phyloP scores from a whole-genome alignment of 2,329 filamentous ascomycete species.

The Colletotrichum agaves region DNA sequence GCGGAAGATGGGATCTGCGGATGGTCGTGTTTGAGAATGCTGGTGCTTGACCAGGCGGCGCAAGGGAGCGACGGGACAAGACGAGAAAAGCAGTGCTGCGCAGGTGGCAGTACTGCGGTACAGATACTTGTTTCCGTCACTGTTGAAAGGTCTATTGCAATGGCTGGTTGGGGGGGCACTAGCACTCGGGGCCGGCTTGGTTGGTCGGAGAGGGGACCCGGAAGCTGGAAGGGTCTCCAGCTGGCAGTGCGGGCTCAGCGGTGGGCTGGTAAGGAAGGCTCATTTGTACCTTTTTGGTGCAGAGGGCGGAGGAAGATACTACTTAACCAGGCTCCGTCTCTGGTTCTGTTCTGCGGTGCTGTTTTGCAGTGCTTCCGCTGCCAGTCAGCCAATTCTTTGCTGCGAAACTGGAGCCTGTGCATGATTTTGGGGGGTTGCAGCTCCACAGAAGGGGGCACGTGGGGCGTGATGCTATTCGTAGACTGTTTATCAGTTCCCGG shows the following conservation, averaged over 20 bases:
- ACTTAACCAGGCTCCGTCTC: neutral
- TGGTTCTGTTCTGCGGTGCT: slow-evolving; percentile 10
- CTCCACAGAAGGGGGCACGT: slow-evolving; percentile 29
- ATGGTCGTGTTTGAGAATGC: slow-evolving; percentile 37
- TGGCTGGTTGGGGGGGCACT: neutral
- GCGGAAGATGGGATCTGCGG: slow-evolving; percentile 36
- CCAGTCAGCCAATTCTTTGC: neutral
- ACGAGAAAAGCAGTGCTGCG: slow-evolving; percentile 5
- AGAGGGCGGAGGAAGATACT: no score
- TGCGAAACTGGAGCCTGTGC: slow-evolving; percentile 1
- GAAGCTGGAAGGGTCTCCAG: slow-evolving; percentile 13
- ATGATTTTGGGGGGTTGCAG: slow-evolving; percentile 5
- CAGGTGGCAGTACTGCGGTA: neutral
- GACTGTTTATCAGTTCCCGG: slow-evolving; percentile 12
- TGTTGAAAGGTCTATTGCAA: neutral
- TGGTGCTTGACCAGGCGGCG: slow-evolving; percentile 29
- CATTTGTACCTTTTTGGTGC: no score
- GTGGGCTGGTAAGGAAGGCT: neutral
- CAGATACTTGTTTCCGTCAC: neutral
- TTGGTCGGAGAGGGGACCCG: slow-evolving; percentile 5
- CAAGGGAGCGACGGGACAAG: slow-evolving; percentile 31
- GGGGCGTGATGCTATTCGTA: slow-evolving; percentile 37
- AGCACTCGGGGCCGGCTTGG: neutral
- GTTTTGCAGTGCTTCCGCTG: slow-evolving; percentile 19
- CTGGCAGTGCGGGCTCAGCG: slow-evolving; percentile 13